Evolutionary conservation across 306 rosid species (phyloP), one percentile per base, ranked within the genome.

Genomic region (Purshia tridentata): DNA sequence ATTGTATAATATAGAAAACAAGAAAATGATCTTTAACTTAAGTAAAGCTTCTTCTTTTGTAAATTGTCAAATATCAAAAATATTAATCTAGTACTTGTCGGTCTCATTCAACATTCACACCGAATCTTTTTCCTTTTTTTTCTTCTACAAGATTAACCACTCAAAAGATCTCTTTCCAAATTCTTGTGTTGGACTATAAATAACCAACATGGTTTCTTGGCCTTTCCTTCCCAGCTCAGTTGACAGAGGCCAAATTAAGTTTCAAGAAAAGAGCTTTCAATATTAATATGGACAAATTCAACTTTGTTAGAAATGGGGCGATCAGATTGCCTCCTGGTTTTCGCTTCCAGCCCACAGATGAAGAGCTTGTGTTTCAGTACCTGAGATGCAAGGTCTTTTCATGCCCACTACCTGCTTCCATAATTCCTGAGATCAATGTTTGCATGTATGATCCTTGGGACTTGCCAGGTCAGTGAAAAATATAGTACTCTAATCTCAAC

Each of bases 281-380:
- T 7, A 22, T 19, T 42, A 18, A 10, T 40, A 92, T 82, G 91
- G 85, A 84, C 39, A 89, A 84, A 88, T 57, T 76, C 49, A 81
- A 82, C 56, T 77, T 78, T 75, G 76, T 85, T 40, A 86, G 80
- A 77, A 62, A 86, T 77, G 96, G 97, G 76, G 70, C 77, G 49
- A 81, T 83, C 58, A 87, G 88, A 84, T 77, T 91, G 77, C 99
- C 97, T 23, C 99, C 99, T 19, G 99, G 99, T 11, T 94, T 94
- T 71, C 89, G 99, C 4, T 94, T 94, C 72, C 88, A 94, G 81
- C 99, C 99, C 29, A 94, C 97, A 3, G 99, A 94, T 52, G 97
- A 91, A 80, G 99, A 94, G 35, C 84, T 94, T 23, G 89, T 94
- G 14, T 94, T 94, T 80, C 90, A 87, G 59, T 94, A 91, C 79